These are phyloP conservation scores for Hymenoscyphus albidus DNA, from an alignment of 2,329 filamentous ascomycete species.

Conservation along the genomic window DNA sequence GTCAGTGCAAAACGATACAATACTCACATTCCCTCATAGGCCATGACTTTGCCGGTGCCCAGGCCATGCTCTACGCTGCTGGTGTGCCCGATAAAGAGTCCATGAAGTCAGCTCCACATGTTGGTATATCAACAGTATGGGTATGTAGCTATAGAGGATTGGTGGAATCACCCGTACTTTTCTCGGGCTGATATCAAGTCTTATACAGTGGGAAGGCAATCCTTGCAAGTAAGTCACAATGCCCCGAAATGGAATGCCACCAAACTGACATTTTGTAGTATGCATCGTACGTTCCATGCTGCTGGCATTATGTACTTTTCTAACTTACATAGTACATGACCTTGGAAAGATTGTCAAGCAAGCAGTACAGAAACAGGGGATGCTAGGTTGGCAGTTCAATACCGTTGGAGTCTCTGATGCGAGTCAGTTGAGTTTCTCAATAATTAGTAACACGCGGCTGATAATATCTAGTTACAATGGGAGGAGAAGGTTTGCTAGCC, in stretches of 20 bases:
- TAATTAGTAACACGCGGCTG: neutral
- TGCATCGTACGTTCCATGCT: constrained; percentile 42
- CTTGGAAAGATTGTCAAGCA: constrained; percentile 85
- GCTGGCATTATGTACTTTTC: constrained; percentile 11
- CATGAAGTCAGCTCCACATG: constrained; percentile 88
- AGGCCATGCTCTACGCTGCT: constrained; percentile 94
- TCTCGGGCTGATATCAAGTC: neutral
- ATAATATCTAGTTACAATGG: constrained; percentile 83
- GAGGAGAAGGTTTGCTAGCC: constrained; percentile 65
- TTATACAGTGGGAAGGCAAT: constrained; percentile 75
- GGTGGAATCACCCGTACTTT: neutral
- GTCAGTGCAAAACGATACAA: neutral
- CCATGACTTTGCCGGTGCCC: constrained; percentile 88
- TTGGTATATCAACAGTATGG: constrained; percentile 44
- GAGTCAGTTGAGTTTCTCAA: constrained; percentile 11
- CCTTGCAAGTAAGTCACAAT: constrained; percentile 73
- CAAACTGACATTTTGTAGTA: constrained; percentile 37
- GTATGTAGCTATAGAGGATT: constrained; percentile 52
- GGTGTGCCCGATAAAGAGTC: constrained; percentile 77
- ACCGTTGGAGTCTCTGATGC: constrained; percentile 60
- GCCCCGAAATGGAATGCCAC: constrained; percentile 12
- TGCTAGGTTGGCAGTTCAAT: constrained; percentile 63
- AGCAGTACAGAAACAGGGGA: constrained; percentile 72
- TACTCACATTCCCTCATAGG: constrained; percentile 36
- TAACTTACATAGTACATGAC: constrained; percentile 63